These are phyloP conservation scores for Paramarasmius palmivorus DNA, from an alignment of 1,284 basidiomycete species.

Conservation along the genomic window DNA sequence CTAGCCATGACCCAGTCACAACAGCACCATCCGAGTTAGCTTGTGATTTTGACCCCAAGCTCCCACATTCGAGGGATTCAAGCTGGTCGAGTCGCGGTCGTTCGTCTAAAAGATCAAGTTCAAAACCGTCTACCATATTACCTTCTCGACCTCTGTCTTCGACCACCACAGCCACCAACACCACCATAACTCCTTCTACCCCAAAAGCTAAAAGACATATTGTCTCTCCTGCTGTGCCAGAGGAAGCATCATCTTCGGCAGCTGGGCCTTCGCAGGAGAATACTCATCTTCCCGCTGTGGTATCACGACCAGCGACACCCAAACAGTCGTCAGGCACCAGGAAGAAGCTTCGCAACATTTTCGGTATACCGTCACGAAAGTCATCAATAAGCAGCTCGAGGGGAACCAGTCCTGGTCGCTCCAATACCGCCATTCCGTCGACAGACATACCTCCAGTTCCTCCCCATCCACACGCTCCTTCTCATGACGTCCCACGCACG, in stretches of 20 bases:
- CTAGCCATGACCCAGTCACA: conserved; percentile 18
- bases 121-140: conserved; percentile 50
- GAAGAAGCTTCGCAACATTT: conserved; percentile 49
- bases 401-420: conserved; percentile 9
- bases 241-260: neutral
- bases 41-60: conserved; percentile 9
- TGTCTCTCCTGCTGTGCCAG: conserved; percentile 24
- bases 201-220: conserved; percentile 37
- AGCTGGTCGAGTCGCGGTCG: conserved; percentile 18
- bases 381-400: conserved; percentile 14
- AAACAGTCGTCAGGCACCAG: conserved; percentile 32
- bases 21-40: conserved; percentile 25
- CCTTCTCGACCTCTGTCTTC: conserved; percentile 65
- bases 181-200: conserved; percentile 55
- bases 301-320: conserved; percentile 29
- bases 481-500: conserved; percentile 5
- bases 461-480: neutral
- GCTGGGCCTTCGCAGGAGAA: conserved; percentile 10
- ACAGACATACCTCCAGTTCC: conserved; percentile 7
- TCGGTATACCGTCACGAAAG: conserved; percentile 46
- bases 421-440: conserved; percentile 3
- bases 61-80: conserved; percentile 20
- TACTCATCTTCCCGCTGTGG: conserved; percentile 7
- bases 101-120: conserved; percentile 25
- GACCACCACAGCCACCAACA: conserved; percentile 58